Conservation (phyloP, 2,329 filamentous ascomycete species). For the Colletotrichum plurivorum region DNA sequence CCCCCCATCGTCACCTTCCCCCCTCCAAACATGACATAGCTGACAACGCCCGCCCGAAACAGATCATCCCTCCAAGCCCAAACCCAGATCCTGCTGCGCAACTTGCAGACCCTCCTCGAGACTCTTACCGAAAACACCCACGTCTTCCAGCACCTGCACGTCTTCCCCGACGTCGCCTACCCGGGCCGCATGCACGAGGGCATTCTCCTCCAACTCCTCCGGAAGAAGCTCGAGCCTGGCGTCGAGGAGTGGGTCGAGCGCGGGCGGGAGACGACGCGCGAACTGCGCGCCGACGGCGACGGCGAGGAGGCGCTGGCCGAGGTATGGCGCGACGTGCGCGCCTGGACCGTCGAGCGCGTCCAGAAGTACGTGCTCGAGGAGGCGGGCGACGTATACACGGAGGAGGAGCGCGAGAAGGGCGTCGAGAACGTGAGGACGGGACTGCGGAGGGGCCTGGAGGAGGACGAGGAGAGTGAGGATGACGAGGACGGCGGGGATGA, state of each 20-base stretch:
- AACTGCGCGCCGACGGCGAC: constrained; percentile 49
- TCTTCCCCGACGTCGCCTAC: constrained; percentile 83
- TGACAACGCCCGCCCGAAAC: constrained; percentile 8
- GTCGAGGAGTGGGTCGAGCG: constrained; percentile 81
- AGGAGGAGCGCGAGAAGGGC: constrained; percentile 77
- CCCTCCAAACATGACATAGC: not conserved
- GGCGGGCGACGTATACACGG: constrained; percentile 76
- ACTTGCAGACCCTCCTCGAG: constrained; percentile 76
- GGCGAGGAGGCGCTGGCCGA: constrained; percentile 61
- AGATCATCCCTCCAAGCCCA: constrained; percentile 82
- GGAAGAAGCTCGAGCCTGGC: constrained; percentile 86
- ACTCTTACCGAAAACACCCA: constrained; percentile 75
- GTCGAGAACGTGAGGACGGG: constrained; percentile 81
- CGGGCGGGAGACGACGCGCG: constrained; percentile 65
- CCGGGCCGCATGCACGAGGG: constrained; percentile 77
- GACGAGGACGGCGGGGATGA: constrained; percentile 69
- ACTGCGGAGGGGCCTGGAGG: constrained; percentile 68
- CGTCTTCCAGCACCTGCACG: constrained; percentile 78
- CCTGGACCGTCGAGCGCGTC: constrained; percentile 58
- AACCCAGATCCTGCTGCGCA: constrained; percentile 78
- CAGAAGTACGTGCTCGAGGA: constrained; percentile 59
- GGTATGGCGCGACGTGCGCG: constrained; percentile 67
- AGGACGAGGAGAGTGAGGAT: constrained; percentile 69
- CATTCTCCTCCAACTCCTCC: constrained; percentile 78
- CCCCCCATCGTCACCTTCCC: not conserved